Evolutionary conservation across 805 yeast genomes (phyloP), one percentile per base, ranked within the genome.

Genomic region (Lipomyces spencermartinsiae): DNA sequence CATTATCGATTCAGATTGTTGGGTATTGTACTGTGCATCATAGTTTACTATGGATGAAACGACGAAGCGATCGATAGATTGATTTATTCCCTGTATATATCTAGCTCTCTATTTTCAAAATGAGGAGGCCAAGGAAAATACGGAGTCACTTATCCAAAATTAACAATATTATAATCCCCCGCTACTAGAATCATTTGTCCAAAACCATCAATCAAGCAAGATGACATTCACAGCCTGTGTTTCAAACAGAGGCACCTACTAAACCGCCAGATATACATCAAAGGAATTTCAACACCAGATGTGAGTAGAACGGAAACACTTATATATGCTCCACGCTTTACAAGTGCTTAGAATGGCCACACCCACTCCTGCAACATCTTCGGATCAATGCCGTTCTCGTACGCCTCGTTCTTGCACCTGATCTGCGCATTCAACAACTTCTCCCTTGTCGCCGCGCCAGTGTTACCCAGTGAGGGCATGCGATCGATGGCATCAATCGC

Each of bases 401-500:
- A 57, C 29, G 60, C 60, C 43, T 12, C 29, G 49, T 57, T 57
- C 60, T 31, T 29, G 58, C 60, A 57, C 56, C 43, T 35, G 31
- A 57, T 57, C 60, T 57, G 60, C 31, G n/a, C 49, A 31, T 57
- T 57, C 49, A 57, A 39, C 16, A 57, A 16, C 60, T 39, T 57
- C 60, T 57, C 60, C n/a, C 60, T 57, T 33, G 49, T 14, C 29
- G 60, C 60, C 9, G 60, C 22, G 25, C 60, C 60, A 9, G 4
- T n/a, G 22, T 57, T 57, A 22, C 60, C 60, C 29, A 57, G 19
- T 10, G 49, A 34, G 29, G 60, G 60, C 22, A 57, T 34, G 57
- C 60, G 60, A 39, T 57, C 60, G 49, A 57, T 31, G 8, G 60
- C 60, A 57, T 57, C 60, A 8, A 57, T 57, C 49, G 60, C 60